A percentile compares a stretch with the other conserved stretches of the same genome.
These are phyloP conservation scores for Thielaviopsis cerberus DNA, from an alignment of 2,329 filamentous ascomycete genomes.

Conservation along the genomic window DNA sequence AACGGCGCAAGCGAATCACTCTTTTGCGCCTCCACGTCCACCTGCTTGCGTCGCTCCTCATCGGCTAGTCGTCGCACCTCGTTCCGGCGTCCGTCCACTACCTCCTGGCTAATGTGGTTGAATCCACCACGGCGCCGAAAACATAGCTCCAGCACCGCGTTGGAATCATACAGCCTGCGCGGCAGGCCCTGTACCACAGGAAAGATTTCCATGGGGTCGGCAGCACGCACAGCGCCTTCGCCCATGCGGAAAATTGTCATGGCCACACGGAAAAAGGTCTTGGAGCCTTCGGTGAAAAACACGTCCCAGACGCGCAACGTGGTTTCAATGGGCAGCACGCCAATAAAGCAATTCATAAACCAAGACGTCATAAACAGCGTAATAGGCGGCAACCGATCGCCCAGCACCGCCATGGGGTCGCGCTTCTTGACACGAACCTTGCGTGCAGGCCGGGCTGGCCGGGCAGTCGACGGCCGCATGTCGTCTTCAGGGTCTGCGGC, in stretches of 20 bases:
- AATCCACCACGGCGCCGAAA: slow-evolving; percentile 67
- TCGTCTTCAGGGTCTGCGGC: slow-evolving; percentile 51
- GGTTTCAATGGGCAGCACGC: slow-evolving; percentile 77
- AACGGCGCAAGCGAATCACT: background rate
- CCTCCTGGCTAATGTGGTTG: slow-evolving; percentile 61
- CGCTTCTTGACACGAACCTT: slow-evolving; percentile 20
- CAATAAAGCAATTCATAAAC: slow-evolving; percentile 97
- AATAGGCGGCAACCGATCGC: slow-evolving; percentile 59
- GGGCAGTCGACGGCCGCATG: slow-evolving; percentile 16
- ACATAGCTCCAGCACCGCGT: slow-evolving; percentile 62
- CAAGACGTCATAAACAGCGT: slow-evolving; percentile 85
- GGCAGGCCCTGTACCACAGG: slow-evolving; percentile 81
- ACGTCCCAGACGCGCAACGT: slow-evolving; percentile 87
- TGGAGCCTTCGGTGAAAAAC: slow-evolving; percentile 88
- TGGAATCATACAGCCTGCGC: slow-evolving; percentile 62
- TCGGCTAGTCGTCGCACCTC: slow-evolving; percentile 42
- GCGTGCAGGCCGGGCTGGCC: slow-evolving; percentile 13
- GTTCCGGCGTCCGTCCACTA: slow-evolving; percentile 57
- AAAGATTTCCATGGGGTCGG: slow-evolving; percentile 92
- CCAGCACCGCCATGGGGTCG: slow-evolving; percentile 24
- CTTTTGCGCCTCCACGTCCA: slow-evolving; percentile 3
- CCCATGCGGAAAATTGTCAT: slow-evolving; percentile 80
- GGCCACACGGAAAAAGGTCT: slow-evolving; percentile 81
- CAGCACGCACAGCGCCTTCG: slow-evolving; percentile 59
- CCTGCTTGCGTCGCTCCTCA: slow-evolving; percentile 20